Percentiles rank a stretch among this genome's conserved stretches.
Conservation (phyloP, 371 early-diverging fungal species). For the Fennellomyces sp. region DNA sequence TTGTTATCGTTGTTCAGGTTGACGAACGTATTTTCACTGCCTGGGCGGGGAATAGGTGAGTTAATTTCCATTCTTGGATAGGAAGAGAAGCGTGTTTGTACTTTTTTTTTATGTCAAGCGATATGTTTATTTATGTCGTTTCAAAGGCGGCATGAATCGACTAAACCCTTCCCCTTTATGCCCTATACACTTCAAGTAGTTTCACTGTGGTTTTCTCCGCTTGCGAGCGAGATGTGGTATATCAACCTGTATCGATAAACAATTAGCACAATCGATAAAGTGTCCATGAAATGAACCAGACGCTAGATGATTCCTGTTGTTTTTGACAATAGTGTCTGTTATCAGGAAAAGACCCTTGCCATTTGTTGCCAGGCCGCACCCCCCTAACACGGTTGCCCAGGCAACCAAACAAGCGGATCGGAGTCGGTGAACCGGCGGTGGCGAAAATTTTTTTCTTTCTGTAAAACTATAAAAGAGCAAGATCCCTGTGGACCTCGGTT, state of each 20-base stretch:
- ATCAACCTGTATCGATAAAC: no score
- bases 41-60: slow-evolving; percentile 4
- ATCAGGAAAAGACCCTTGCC: background rate
- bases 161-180: no score
- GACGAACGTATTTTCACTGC: slow-evolving; percentile 9
- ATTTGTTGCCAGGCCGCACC: background rate
- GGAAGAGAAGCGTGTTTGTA: no score
- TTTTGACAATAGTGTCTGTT: background rate
- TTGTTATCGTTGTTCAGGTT: background rate
- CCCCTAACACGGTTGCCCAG: background rate
- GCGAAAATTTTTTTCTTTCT: slow-evolving; percentile 1
- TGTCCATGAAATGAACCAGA: no score
- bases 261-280: no score
- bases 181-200: no score
- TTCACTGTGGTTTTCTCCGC: no score
- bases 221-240: no score
- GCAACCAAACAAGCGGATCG: background rate
- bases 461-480: background rate
- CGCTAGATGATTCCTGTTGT: no score
- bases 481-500: background rate
- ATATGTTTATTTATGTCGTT: no score
- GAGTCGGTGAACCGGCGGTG: background rate
- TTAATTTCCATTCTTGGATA: background rate
- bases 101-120: no score
- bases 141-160: no score